Evolutionary conservation across 148 eudicot genomes (phyloP).

Genomic region (Nepenthes gracilis): DNA sequence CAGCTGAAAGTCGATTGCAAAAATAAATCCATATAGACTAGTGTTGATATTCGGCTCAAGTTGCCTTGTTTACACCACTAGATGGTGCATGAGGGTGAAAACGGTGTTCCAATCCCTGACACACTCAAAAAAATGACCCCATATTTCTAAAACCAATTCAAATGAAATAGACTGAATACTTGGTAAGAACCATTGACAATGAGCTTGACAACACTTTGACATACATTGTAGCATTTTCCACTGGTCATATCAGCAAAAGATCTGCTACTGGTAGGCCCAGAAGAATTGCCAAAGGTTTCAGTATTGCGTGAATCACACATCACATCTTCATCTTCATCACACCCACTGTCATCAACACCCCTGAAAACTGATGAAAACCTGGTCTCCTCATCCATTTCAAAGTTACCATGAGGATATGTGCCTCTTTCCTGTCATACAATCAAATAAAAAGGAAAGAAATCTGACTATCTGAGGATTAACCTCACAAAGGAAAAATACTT

Average conservation of each 20-base stretch:
- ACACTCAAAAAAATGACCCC: background rate
- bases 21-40: no score
- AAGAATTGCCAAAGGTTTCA: conserved; percentile 73
- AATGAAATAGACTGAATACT: background rate
- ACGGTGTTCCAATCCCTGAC: background rate
- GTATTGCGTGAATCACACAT: conserved; percentile 45
- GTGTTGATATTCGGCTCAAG: no score
- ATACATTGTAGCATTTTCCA: conserved; percentile 40
- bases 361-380: conserved; percentile 81
- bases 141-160: background rate
- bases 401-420: conserved; percentile 33
- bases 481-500: background rate
- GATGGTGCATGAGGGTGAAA: no score
- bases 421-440: conserved; percentile 58
- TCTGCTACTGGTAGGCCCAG: conserved; percentile 34
- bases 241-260: conserved; percentile 42
- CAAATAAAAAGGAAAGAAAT: background rate
- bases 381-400: conserved; percentile 89
- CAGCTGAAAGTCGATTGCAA: no score
- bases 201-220: conserved; percentile 29
- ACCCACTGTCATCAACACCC: conserved; percentile 78
- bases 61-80: no score
- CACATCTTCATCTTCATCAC: conserved; percentile 49
- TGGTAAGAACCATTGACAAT: conserved; percentile 31
- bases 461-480: background rate